Percentiles rank a stretch among this genome's conserved stretches.
Conservation (phyloP, 352 stramenopile genomes). For the Globisporangium canariense region DNA sequence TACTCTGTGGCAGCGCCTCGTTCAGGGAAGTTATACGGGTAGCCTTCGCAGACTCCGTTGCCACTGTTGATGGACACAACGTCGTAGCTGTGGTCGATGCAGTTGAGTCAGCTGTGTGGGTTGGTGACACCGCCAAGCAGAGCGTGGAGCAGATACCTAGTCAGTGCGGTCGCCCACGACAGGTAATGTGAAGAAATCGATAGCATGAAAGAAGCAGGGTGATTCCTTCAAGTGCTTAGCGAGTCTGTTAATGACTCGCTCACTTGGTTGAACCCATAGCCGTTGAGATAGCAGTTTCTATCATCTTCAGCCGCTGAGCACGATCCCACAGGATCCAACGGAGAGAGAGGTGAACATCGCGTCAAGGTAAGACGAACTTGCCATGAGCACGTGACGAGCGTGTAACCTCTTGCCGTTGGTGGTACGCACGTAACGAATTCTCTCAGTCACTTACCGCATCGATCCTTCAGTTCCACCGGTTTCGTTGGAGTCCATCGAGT, state of each 20-base stretch:
- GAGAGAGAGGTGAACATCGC: too few relatives aligned
- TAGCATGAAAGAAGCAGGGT: neutral
- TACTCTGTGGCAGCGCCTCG: slow-evolving; percentile 36
- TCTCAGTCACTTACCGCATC: neutral
- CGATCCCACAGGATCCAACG: too few relatives aligned
- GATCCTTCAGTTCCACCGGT: neutral
- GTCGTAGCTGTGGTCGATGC: slow-evolving; percentile 8
- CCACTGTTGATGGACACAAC: slow-evolving; percentile 32
- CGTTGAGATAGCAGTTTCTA: too few relatives aligned
- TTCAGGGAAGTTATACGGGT: slow-evolving; percentile 63
- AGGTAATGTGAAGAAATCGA: neutral
- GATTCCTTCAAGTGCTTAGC: neutral
- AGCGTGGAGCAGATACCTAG: neutral
- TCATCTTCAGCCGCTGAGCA: too few relatives aligned
- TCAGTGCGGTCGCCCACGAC: neutral
- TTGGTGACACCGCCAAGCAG: too few relatives aligned
- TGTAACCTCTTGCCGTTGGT: too few relatives aligned
- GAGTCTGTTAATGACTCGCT: too few relatives aligned
- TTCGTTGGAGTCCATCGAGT: neutral
- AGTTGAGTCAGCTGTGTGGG: slow-evolving; percentile 1
- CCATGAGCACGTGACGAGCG: too few relatives aligned
- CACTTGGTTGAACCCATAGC: too few relatives aligned
- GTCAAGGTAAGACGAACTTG: too few relatives aligned
- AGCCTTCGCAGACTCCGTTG: slow-evolving; percentile 52
- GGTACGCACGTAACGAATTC: too few relatives aligned